Base-by-base conservation (phyloP, 768 basidiomycete species). In the Leucogyrophana mollusca region DNA sequence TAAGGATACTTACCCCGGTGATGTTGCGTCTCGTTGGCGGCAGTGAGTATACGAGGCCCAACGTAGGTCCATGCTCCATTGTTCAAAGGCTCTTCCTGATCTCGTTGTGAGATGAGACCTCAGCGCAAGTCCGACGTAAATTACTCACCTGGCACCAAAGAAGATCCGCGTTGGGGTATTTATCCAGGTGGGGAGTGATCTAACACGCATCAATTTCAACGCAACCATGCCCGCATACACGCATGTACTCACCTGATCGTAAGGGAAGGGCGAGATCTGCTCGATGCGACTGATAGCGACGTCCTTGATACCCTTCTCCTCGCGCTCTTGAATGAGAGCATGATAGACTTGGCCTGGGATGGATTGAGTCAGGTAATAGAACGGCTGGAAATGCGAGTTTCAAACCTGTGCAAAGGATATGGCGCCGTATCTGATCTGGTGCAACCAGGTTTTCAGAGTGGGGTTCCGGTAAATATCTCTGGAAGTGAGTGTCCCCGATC, bases 31-130 rank as follows among this genome's bases (percentile, higher is more conserved):
- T 90, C 77, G 57, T 85, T 83, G 38, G 89, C 85, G n/a, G 95
- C 93, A 36, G 95, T 98, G 65, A 88, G 84, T 59, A 98, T 85
- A 45, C 94, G 83, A 37, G 94, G 90, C 20, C 90, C 94, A 49
- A 96, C 83, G 61, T 99, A 96, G 34, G 87, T 90, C 96, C 96
- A 99, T 2, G 92, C 85, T 55, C 96, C 96, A 59, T 93, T 94
- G 76, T 99, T 99, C 55, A 98, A 71, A 13, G 96, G 95, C 67
- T 97, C 93, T 70, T 96, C 94, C 78, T 84, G 56, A 32, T 43
- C 11, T 53, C n/a, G 41, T 16, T 50, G 40, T 43, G 49, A 36
- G 34, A 35, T 13, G 17, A 33, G 18, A 23, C 22, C 11, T 34
- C 14, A 41, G n/a, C 35, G 20, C 24, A 32, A 24, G 1, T 25